These are phyloP conservation scores for Russula sp. DNA, from an alignment of 768 basidiomycete species.

Conservation along the genomic window DNA sequence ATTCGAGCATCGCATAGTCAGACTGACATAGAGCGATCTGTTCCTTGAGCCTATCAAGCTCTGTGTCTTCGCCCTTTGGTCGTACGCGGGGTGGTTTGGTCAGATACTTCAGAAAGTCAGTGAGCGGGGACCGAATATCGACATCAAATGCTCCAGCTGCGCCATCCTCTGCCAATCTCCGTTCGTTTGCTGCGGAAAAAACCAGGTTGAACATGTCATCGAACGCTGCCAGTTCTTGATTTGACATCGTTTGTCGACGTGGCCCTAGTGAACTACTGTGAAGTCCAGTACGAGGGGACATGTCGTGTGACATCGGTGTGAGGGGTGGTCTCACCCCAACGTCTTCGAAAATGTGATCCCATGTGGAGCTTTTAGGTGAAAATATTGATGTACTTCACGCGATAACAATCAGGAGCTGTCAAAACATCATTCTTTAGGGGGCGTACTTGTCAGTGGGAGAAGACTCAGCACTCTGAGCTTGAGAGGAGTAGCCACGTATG, in stretches of 20 bases:
- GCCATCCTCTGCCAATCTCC: slow-evolving; percentile 31
- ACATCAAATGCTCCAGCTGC: slow-evolving; percentile 6
- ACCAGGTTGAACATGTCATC: slow-evolving; percentile 74
- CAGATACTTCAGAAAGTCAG: slow-evolving; percentile 53
- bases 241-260: slow-evolving; percentile 61
- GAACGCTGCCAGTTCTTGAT: slow-evolving; percentile 61
- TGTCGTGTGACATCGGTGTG: slow-evolving; percentile 17
- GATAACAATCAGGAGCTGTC: not conserved
- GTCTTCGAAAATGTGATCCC: slow-evolving; percentile 55
- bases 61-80: slow-evolving; percentile 35
- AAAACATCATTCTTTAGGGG: not conserved
- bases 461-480: not conserved
- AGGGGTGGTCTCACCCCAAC: slow-evolving; percentile 37
- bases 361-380: slow-evolving; percentile 38
- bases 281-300: slow-evolving; percentile 10
- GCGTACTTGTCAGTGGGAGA: slow-evolving; percentile 22
- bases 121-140: slow-evolving; percentile 25
- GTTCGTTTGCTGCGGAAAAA: slow-evolving; percentile 48
- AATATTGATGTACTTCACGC: slow-evolving; percentile 33
- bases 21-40: slow-evolving; percentile 66
- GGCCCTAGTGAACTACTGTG: slow-evolving; percentile 18
- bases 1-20: slow-evolving; percentile 69
- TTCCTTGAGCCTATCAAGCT: slow-evolving; percentile 67
- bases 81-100: slow-evolving; percentile 44
- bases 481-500: slow-evolving; percentile 19